phyloP scores from a whole-genome alignment of 139 green algal species.

The Coccomyxa sp. region DNA sequence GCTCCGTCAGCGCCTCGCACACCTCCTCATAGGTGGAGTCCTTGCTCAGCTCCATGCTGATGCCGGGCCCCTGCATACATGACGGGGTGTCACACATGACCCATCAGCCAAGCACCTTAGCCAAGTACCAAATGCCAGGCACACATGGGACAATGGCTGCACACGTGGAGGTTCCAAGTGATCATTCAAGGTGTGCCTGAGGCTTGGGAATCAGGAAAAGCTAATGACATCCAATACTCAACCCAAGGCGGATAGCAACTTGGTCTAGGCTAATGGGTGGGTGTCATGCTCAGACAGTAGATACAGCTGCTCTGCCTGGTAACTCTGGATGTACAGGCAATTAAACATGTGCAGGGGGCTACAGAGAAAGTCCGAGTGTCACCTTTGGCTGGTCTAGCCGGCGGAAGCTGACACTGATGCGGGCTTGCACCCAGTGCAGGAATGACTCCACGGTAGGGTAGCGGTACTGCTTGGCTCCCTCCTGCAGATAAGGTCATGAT shows the following conservation, averaged over 20 bases:
- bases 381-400: conserved; percentile 44
- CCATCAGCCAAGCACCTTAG: conserved; percentile 4
- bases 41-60: conserved; percentile 83
- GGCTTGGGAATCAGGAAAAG: no score
- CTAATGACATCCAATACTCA: no score
- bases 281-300: no score
- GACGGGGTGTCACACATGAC: no score
- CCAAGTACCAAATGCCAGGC: not conserved
- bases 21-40: conserved; percentile 82
- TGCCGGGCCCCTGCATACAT: conserved; percentile 52
- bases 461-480: conserved; percentile 6
- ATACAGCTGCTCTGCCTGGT: no score
- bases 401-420: conserved; percentile 62
- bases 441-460: conserved; percentile 53
- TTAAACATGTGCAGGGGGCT: no score
- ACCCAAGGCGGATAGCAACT: no score
- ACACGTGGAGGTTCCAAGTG: not conserved
- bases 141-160: not conserved
- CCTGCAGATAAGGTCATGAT: conserved; percentile 6
- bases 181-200: no score
- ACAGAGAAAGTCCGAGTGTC: no score
- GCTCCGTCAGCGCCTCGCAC: conserved; percentile 40
- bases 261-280: no score
- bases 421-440: conserved; percentile 65
- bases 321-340: no score